Percentiles rank a stretch among this genome's conserved stretches.
phyloP scores from a whole-genome alignment of 345 rosid species.

The Acer campestre region DNA sequence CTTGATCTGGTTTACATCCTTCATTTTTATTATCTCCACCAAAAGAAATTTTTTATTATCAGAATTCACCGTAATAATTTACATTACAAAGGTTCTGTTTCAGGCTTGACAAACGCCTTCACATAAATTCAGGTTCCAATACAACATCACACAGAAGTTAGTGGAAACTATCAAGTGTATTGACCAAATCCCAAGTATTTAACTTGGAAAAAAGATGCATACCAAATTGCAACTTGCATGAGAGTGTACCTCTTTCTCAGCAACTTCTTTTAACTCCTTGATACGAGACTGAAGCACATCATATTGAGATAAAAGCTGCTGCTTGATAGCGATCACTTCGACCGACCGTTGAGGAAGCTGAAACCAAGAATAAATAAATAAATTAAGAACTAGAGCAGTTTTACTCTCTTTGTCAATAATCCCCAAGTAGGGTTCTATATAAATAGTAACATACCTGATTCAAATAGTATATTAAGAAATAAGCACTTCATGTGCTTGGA shows the following conservation, averaged over 20 bases:
- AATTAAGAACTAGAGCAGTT: conserved; percentile 6
- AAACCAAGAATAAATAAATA: conserved; percentile 23
- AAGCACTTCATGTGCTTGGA: background rate
- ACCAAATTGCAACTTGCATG: background rate
- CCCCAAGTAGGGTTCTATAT: background rate
- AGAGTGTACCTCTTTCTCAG: conserved; percentile 76
- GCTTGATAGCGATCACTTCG: conserved; percentile 66
- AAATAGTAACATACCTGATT: background rate
- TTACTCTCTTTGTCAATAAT: conserved; percentile 6
- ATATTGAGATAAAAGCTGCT: conserved; percentile 87
- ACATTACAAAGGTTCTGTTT: background rate
- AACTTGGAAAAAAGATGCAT: background rate
- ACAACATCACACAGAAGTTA: background rate
- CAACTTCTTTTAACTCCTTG: conserved; percentile 72
- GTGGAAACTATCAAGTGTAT: background rate
- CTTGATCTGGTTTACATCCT: background rate
- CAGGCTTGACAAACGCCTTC: conserved; percentile 1
- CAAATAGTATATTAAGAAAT: background rate
- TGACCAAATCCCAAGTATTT: background rate
- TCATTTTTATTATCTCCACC: background rate
- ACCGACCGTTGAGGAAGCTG: conserved; percentile 87
- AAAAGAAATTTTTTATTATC: background rate
- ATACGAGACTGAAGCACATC: conserved; percentile 85
- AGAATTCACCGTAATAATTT: background rate
- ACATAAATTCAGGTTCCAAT: background rate